Evolutionary conservation across 2,329 filamentous ascomycete species (phyloP), one percentile per base, ranked within the genome.

Genomic region (Beauveria sp.): DNA sequence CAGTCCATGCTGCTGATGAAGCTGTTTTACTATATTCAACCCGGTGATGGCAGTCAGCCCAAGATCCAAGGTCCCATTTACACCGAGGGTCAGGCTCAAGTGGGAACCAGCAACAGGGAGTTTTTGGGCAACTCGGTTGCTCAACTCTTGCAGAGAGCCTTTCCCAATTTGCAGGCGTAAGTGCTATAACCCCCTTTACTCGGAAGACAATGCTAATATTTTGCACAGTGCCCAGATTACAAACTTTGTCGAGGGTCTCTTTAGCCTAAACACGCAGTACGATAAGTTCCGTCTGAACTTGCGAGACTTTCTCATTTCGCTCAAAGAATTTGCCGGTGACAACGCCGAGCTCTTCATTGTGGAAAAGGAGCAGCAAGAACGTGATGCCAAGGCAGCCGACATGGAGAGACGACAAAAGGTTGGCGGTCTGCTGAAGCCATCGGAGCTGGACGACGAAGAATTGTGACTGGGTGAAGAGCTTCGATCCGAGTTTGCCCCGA

Each of bases 1-100:
- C 94, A 99, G 77, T 92, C 92, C 3, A 89, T 94, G 84, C 80
- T 99, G 54, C 79, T 99, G 63, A 92, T 94, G 69, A 90, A 92
- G 70, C 92, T 99, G 84, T 96, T 99, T 78, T 96, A 92, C 80
- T 92, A 97, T 61, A 87, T 97, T n/a, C 85, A 92, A 67, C 85
- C 85, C 1, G 83, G 84, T 37, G 85, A 88, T 67, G 83, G 82
- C 28, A 76, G 80, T 12, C 81, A 85, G 30, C 88, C 92, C 59
- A 97, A 96, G 82, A 92, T 99, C 62, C 88, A 91, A 70, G 91
- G 92, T 5, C 93, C 93, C 0, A 91, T 99, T 66, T 99, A 97
- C 76, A 84, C 85, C 20, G 80, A 86, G 5, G 92, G 94, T 37
- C 90, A 96, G 76, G 92, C 91, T 0, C 86, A 88, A 48, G 77